phyloP scores from a whole-genome alignment of 371 early-diverging fungal species.

The Mucor mucedo region DNA sequence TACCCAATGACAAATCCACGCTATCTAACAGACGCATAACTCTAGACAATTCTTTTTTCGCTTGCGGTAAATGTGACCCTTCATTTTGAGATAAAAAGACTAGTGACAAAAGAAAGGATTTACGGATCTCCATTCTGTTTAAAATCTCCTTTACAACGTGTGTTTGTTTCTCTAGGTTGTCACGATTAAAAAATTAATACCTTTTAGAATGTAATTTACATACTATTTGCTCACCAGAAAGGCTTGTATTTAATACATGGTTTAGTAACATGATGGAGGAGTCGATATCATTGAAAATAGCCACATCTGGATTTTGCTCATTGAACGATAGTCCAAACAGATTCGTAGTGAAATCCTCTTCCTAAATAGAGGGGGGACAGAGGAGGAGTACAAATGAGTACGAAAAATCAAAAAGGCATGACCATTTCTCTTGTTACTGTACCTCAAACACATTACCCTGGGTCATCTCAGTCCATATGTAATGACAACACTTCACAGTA shows the following conservation, averaged over 20 bases:
- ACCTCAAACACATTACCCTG: conserved; percentile 68
- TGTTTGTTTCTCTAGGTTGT: not conserved
- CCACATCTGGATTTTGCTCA: conserved; percentile 53
- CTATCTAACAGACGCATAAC: conserved; percentile 3
- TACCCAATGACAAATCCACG: conserved; percentile 4
- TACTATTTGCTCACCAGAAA: conserved; percentile 7
- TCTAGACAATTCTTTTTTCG: conserved; percentile 32
- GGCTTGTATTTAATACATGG: conserved; percentile 9
- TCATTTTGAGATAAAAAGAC: conserved; percentile 41
- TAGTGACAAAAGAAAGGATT: conserved; percentile 38
- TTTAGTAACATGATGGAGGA: conserved; percentile 34
- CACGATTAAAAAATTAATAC: not conserved
- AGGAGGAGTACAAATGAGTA: no score
- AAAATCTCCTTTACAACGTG: conserved; percentile 22
- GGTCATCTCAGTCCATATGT: conserved; percentile 67
- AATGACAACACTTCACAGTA: conserved; percentile 58
- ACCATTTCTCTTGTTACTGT: not conserved
- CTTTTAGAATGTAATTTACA: not conserved
- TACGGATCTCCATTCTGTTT: conserved; percentile 36
- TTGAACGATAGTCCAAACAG: conserved; percentile 65
- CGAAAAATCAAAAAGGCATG: not conserved
- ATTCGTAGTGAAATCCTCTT: conserved; percentile 76
- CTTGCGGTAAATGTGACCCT: conserved; percentile 32
- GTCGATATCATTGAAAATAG: conserved; percentile 56
- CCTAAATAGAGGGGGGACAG: conserved; percentile 33